Conservation (phyloP, 1,284 basidiomycete species). For the Moesziomyces sp. region DNA sequence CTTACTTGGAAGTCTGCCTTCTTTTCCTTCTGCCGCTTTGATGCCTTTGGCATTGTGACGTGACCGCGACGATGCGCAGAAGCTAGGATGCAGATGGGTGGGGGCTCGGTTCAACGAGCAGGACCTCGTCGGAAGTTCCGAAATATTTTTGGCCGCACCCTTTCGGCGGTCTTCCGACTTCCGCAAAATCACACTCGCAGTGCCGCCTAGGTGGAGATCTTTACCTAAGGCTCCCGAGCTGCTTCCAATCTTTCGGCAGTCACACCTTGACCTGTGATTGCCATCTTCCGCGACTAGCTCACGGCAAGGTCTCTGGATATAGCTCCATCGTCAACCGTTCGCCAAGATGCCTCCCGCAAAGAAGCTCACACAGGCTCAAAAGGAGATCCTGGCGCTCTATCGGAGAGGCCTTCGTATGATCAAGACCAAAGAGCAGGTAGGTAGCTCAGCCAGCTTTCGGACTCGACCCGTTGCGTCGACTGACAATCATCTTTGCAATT, state of each 20-base stretch:
- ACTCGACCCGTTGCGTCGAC: not conserved
- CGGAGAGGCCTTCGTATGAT: slow-evolving; percentile 57
- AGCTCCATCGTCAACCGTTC: not conserved
- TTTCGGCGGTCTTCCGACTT: slow-evolving; percentile 5
- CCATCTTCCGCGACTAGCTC: too few relatives aligned
- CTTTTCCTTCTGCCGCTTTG: slow-evolving; percentile 49
- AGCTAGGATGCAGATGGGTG: not conserved
- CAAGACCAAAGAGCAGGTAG: slow-evolving; percentile 58
- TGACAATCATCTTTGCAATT: not conserved
- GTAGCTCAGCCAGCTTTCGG: slow-evolving; percentile 4
- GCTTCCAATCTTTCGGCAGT: too few relatives aligned
- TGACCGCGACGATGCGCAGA: not conserved
- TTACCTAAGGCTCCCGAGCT: slow-evolving; percentile 13
- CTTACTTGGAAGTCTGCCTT: slow-evolving; percentile 50
- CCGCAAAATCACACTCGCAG: not conserved
- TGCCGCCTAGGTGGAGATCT: slow-evolving; percentile 7
- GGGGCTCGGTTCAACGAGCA: not conserved
- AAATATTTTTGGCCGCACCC: slow-evolving; percentile 17
- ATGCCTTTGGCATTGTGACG: slow-evolving; percentile 46
- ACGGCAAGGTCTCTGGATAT: too few relatives aligned
- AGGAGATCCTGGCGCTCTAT: slow-evolving; percentile 58
- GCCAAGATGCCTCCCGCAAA: slow-evolving; percentile 27
- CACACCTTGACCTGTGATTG: too few relatives aligned
- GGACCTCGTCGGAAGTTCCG: slow-evolving; percentile 6
- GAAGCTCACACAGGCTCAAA: slow-evolving; percentile 52